A percentile compares a stretch with the other conserved stretches of the same genome.
Conservation (phyloP, 1,284 basidiomycete genomes). For the Boletellus sp. region DNA sequence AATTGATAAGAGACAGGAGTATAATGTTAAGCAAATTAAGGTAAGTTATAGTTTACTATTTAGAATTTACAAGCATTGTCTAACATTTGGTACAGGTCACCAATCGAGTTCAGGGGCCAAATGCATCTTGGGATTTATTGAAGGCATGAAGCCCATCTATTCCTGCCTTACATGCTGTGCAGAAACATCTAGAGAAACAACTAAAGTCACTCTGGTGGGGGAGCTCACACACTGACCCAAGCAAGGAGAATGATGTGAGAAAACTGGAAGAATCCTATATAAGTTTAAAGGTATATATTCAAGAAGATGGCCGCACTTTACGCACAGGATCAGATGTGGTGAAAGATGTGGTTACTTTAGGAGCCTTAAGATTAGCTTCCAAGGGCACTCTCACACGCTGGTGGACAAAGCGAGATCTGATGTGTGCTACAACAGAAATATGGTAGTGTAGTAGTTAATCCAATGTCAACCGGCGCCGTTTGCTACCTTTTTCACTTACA, state of each 20-base stretch:
- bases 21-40: conserved; percentile 9
- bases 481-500: neutral
- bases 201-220: neutral
- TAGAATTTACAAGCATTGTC: neutral
- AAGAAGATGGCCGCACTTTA: neutral
- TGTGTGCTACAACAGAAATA: neutral
- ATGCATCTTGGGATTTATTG: conserved; percentile 8
- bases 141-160: conserved; percentile 3
- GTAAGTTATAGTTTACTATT: neutral
- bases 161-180: neutral
- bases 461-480: neutral
- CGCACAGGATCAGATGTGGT: neutral
- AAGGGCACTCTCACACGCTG: neutral
- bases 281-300: neutral
- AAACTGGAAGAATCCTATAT: neutral
- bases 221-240: conserved; percentile 3
- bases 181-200: conserved; percentile 5
- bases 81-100: neutral
- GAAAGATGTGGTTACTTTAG: neutral
- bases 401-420: neutral
- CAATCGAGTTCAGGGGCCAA: conserved; percentile 4
- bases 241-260: neutral
- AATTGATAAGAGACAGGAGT: conserved; percentile 7
- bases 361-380: neutral
- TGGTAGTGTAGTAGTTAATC: neutral